Percentiles rank a stretch among this genome's conserved stretches.
Conservation (phyloP, 169 alveolate genomes). For the Babesia sp. region DNA sequence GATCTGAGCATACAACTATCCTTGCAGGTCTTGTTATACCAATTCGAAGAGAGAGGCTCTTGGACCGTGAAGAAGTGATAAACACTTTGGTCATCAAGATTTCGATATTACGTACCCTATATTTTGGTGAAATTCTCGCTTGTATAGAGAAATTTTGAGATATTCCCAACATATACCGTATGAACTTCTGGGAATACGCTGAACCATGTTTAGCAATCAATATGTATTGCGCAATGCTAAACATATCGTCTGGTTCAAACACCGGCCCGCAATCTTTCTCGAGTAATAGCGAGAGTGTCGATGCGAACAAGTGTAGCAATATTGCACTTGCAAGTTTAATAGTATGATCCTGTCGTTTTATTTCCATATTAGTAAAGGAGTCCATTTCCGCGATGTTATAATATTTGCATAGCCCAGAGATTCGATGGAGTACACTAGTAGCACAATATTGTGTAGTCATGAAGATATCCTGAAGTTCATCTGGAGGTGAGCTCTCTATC, state of each 20-base stretch:
- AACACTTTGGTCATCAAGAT: neutral
- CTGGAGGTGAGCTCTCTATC: slow-evolving; percentile 31
- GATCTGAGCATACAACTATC: slow-evolving; percentile 2
- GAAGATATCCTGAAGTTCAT: slow-evolving; percentile 43
- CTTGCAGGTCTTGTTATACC: neutral
- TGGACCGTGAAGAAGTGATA: neutral
- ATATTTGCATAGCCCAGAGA: slow-evolving; percentile 36
- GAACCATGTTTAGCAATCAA: neutral
- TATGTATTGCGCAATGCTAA: slow-evolving; percentile 27
- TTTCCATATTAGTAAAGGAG: slow-evolving; percentile 49
- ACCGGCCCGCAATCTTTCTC: slow-evolving; percentile 21
- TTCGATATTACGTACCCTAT: neutral
- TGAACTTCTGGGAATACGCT: neutral
- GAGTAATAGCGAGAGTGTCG: slow-evolving; percentile 24
- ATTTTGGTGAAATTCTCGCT: neutral
- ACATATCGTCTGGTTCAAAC: slow-evolving; percentile 3
- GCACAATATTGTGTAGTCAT: slow-evolving; percentile 53
- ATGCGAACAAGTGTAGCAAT: slow-evolving; percentile 50
- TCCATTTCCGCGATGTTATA: slow-evolving; percentile 53
- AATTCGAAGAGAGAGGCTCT: neutral
- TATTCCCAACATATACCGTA: neutral
- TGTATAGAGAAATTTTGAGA: slow-evolving; percentile 4
- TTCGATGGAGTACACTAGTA: slow-evolving; percentile 35
- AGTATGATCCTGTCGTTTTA: slow-evolving; percentile 56
- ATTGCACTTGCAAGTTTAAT: slow-evolving; percentile 52